Base-by-base conservation (phyloP, 2,329 filamentous ascomycete species). In the Pseudogymnoascus sp. region DNA sequence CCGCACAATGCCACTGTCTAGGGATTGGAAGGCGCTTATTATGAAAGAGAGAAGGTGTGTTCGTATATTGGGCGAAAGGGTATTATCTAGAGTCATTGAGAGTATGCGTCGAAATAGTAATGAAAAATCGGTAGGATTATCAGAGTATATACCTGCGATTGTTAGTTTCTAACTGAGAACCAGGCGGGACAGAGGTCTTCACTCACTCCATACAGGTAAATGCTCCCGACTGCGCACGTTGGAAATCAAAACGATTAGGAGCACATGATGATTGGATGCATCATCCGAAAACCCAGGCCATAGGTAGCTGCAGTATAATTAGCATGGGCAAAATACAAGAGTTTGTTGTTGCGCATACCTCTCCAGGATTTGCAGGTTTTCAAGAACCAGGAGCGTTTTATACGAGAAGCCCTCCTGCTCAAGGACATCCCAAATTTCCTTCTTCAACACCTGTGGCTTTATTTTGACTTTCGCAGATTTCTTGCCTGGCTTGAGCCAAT, bases 211-310 rank as follows among this genome's bases (percentile, higher is more conserved):
- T 70, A 88, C 88, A 67, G 90, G 85, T 59, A 97, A 78, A 69
- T 88, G 86, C 71, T 97, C 92, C 65, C 90, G 84, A 69, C 87
- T 83, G 77, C 96, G 97, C 61, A 92, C 85, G 72, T 92, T 95
- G 64, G 89, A 82, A 68, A 99, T 85, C 63, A 96, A 74, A 13
- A 88, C 88, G 68, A 97, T 84, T 63, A 99, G 79, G 33, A 97
- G 78, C 59, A 96, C 87, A 72, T 99, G 92, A 69, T 91, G 86
- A 72, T 99, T 95, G 30, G 92, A 95, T 3, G 90, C 84, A 68
- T 94, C 85, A 64, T 95, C 89, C 10, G 82, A 85, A 71, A 95
- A 99, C 58, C 88, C 90, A 48, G 94, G 94, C 94, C 94, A 99
- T 26, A 99, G 80, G 71, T 95, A 97, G 70, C 90, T 89, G 62